Percentiles rank a stretch among this genome's conserved stretches.
Conservation (phyloP, 805 yeast genomes). For the Maudiozyma barnettii region DNA sequence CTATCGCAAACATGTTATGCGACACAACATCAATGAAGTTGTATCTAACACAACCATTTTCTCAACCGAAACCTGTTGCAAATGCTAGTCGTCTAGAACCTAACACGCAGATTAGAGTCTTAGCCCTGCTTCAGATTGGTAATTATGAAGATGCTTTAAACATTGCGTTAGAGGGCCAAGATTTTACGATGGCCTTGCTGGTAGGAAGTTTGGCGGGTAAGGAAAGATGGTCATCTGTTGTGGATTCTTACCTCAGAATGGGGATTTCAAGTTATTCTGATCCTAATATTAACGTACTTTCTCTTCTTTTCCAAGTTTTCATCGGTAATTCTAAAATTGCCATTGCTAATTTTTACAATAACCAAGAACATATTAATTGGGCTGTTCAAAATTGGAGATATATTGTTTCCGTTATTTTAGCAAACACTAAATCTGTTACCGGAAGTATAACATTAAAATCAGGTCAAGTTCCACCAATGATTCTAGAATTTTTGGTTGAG, state of each 20-base stretch:
- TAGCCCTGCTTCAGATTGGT: slow-evolving; percentile 45
- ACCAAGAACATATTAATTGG: slow-evolving; percentile 37
- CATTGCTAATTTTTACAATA: slow-evolving; percentile 38
- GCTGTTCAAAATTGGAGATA: slow-evolving; percentile 45
- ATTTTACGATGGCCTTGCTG: slow-evolving; percentile 71
- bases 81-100: slow-evolving; percentile 36
- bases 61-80: slow-evolving; percentile 9
- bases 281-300: slow-evolving; percentile 34
- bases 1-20: slow-evolving; percentile 27
- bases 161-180: slow-evolving; percentile 49
- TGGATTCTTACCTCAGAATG: slow-evolving; percentile 46
- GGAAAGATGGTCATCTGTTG: slow-evolving; percentile 48
- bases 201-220: slow-evolving; percentile 59
- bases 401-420: slow-evolving; percentile 33
- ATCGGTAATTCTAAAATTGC: slow-evolving; percentile 52
- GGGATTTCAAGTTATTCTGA: slow-evolving; percentile 31
- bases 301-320: slow-evolving; percentile 51
- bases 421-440: slow-evolving; percentile 17
- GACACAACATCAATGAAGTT: slow-evolving; percentile 23
- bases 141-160: slow-evolving; percentile 56
- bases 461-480: slow-evolving; percentile 19
- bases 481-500: slow-evolving; percentile 36
- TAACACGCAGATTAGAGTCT: slow-evolving; percentile 24
- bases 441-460: not conserved
- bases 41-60: slow-evolving; percentile 18